Evolutionary conservation across 495 filamentous ascomycete genomes (phyloP).

Genomic region (Sphaerosporella brunnea): DNA sequence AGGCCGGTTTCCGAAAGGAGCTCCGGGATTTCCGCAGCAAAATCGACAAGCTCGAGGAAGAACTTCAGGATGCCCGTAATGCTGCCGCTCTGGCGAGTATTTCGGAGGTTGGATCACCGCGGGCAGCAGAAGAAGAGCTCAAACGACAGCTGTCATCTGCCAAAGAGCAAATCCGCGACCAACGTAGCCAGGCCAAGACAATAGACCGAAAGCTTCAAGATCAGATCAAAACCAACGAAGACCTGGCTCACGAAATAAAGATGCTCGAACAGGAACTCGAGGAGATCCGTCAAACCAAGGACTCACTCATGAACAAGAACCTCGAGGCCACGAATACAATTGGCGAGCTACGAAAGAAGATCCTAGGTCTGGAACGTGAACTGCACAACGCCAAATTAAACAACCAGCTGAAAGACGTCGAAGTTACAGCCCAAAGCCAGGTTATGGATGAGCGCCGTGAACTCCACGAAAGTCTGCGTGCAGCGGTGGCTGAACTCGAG

Average conservation of each 20-base stretch:
- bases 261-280: constrained; percentile 30
- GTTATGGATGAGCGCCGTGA: constrained; percentile 46
- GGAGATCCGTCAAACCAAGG: constrained; percentile 22
- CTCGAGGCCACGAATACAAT: constrained; percentile 28
- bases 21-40: constrained; percentile 34
- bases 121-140: constrained; percentile 41
- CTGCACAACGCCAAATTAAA: constrained; percentile 37
- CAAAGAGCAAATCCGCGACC: constrained; percentile 41
- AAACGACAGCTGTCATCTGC: constrained; percentile 45
- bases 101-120: constrained; percentile 25
- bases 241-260: constrained; percentile 31
- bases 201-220: constrained; percentile 24
- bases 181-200: constrained; percentile 33
- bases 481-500: constrained; percentile 49
- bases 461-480: constrained; percentile 46
- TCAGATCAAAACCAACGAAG: constrained; percentile 25
- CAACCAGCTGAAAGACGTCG: constrained; percentile 26
- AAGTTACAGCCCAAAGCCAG: constrained; percentile 23
- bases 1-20: constrained; percentile 41
- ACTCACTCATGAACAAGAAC: constrained; percentile 27
- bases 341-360: constrained; percentile 37
- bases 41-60: constrained; percentile 34
- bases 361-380: constrained; percentile 39
- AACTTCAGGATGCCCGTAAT: constrained; percentile 32
- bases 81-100: constrained; percentile 28